Base-by-base conservation (phyloP, 495 filamentous ascomycete genomes). In the Hypoxylon fragiforme region DNA sequence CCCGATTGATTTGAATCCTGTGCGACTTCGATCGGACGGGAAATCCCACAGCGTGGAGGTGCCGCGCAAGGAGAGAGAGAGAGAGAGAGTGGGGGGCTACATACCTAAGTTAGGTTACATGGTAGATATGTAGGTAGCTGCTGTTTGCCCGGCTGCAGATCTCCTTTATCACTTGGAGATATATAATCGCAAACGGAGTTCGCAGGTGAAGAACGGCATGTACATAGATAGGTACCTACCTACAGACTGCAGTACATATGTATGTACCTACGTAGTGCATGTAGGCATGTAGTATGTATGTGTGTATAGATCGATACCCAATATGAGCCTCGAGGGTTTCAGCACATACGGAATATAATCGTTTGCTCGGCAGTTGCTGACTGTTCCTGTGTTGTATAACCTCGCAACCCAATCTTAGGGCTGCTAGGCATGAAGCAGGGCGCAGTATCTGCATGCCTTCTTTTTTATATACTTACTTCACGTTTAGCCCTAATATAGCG, bases 401-500 rank as follows among this genome's bases (percentile, higher is more conserved):
- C 16, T 39, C n/a, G n/a, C n/a, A n/a, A n/a, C n/a, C n/a, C n/a
- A n/a, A n/a, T n/a, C n/a, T n/a, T n/a, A n/a, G n/a, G n/a, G n/a
- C n/a, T n/a, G n/a, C n/a, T n/a, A n/a, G n/a, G n/a, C n/a, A 35
- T 44, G 37, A n/a, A 53, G 43, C 52, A 46, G 51, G 58, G 58
- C 58, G 52, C 58, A 62, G 47, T 48, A 16, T 41, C 7, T 34
- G 37, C 42, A 50, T 41, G 8, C 26, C 42, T 36, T 22, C 18
- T 44, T 19, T 7, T 9, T 40, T 38, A 19, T 16, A 14, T 42
- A 20, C 41, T 37, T 34, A 7, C 16, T 14, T 26, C 44, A 2
- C 45, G 45, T 40, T 46, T 41, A 44, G 57, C 51, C 57, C 51
- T 28, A 36, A 51, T 30, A 46, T 31, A 15, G 47, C 26, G 51